Evolutionary conservation across 2,329 filamentous ascomycete species (phyloP), one percentile per base, ranked within the genome.

Genomic region (Aspergillus sp.): DNA sequence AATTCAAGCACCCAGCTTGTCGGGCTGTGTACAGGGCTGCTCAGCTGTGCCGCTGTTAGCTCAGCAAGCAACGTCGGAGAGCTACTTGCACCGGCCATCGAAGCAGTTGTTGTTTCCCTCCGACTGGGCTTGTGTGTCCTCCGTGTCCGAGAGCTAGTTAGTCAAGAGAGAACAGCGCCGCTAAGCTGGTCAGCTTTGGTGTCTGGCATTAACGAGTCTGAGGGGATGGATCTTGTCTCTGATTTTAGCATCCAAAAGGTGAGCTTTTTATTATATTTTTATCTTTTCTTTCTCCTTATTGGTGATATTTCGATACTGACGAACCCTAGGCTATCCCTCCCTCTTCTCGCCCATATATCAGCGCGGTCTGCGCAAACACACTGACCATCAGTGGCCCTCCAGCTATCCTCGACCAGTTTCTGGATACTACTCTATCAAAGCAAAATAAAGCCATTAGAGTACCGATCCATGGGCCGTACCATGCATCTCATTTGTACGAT

Each of bases 371-470:
- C 61, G 78, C 79, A 38, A 84, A 83, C 74, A 82, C 83, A 38
- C 71, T 86, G 55, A 86, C 83, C 15, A 79, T 86, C 67, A 85
- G 82, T 61, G 84, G 82, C 45, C 83, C 84, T 18, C 84, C 84
- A 7, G 74, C 76, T 12, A 80, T 80, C 4, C 78, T 83, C 36
- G 77, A 79, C 61, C 75, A 77, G 20, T 76, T 85, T 52, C 81
- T 85, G 63, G 72, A 84, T 53, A 75, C 71, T 18, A 74, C 78
- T 30, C 72, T 79, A 38, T 76, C 83, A 44, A 77, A 77, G 51
- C 76, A 78, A 44, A 77, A 78, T 61, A 81, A 83, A 63, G 80
- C 78, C 9, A 76, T 81, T 3, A 75, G 78, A 15, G 84, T 83
- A 38, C 79, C 82, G 6, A 80, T 86, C 17, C 83, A 80, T 62